Base-by-base conservation (phyloP, 805 yeast species). In the Candida loeiensis region DNA sequence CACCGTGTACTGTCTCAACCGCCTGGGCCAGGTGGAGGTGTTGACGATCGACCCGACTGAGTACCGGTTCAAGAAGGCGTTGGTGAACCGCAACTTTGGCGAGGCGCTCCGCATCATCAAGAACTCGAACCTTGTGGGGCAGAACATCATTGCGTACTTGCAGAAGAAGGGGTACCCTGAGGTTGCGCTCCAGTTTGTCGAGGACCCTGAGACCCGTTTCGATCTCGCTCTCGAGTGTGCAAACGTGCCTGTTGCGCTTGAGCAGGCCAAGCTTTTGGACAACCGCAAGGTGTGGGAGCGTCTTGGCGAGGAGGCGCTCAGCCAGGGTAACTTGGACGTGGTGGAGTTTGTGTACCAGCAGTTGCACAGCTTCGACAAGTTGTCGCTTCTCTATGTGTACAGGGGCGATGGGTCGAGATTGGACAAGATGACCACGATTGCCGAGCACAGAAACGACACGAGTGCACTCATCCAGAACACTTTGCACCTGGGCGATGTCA, bases 111-210 rank as follows among this genome's bases (percentile, higher is more conserved):
- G 96, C 50, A 79, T 93, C 50, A 93, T 93, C 63, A 82, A 80
- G 56, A 80, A 76, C 43, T 90, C 98, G 16, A 89, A 86, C 55
- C 74, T 93, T 57, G 99, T 93, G 38, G 99, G 99, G 48, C 97
- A 95, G 69, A 88, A 90, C 61, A 93, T 93, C 58, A 90, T 93
- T 60, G 93, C 95, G 3, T 93, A 91, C 61, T 74, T 93, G 55
- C 95, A 93, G 62, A 84, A 90, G 69, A 79, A 87, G 58, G 99
- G 99, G 2, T 91, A 84, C 60, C 98, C 99, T 19, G 99, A 93
- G 65, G 82, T 93, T 62, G 99, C 99, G 2, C 74, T 93, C 46
- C 97, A 91, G 63, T 95, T 93, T 58, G 99, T 93, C 39, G 85
- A 89, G 64, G 99, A 93, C 60, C 84, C 98, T 4, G 96, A 90